These are phyloP conservation scores for Pythium aquatile DNA, from an alignment of 352 stramenopile genomes.

Conservation along the genomic window DNA sequence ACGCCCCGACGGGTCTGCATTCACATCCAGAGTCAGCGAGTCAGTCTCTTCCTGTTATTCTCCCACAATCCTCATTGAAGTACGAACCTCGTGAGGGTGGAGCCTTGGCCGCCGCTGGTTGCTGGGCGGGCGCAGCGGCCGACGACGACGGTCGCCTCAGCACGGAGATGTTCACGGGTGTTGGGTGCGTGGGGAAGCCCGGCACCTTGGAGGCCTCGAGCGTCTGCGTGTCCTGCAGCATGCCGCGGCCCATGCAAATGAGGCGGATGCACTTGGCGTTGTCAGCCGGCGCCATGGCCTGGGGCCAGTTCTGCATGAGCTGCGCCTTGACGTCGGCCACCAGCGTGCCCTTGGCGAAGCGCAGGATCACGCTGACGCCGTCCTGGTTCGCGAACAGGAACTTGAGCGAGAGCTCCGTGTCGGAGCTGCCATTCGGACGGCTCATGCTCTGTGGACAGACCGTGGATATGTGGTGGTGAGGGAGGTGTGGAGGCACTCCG, in stretches of 20 bases:
- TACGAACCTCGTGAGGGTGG: slow-evolving; percentile 13
- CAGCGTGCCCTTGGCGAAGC: slow-evolving; percentile 43
- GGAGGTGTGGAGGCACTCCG: too few species aligned
- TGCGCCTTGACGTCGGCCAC: slow-evolving; percentile 64
- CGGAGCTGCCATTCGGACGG: slow-evolving; percentile 35
- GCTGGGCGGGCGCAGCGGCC: not conserved
- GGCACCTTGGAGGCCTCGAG: slow-evolving; percentile 83
- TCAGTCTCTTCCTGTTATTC: not conserved
- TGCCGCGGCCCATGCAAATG: slow-evolving; percentile 94
- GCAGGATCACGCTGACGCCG: slow-evolving; percentile 62
- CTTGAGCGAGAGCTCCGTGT: slow-evolving; percentile 63
- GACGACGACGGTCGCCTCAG: slow-evolving; percentile 44
- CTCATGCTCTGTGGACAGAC: slow-evolving; percentile 6
- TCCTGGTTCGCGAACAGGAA: slow-evolving; percentile 88
- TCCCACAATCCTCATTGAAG: not conserved
- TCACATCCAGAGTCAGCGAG: not conserved
- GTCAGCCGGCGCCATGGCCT: slow-evolving; percentile 49
- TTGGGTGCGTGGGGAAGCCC: slow-evolving; percentile 93
- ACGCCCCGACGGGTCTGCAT: slow-evolving; percentile 27
- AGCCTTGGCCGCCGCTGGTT: slow-evolving; percentile 10
- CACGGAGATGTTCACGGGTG: slow-evolving; percentile 93
- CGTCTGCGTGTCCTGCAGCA: slow-evolving; percentile 89
- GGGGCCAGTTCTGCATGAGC: slow-evolving; percentile 69
- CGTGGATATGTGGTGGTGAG: too few species aligned
- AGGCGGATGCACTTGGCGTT: slow-evolving; percentile 77